These are phyloP conservation scores for Lanmaoa pseudosensibilis DNA, from an alignment of 768 basidiomycete species.

Conservation along the genomic window DNA sequence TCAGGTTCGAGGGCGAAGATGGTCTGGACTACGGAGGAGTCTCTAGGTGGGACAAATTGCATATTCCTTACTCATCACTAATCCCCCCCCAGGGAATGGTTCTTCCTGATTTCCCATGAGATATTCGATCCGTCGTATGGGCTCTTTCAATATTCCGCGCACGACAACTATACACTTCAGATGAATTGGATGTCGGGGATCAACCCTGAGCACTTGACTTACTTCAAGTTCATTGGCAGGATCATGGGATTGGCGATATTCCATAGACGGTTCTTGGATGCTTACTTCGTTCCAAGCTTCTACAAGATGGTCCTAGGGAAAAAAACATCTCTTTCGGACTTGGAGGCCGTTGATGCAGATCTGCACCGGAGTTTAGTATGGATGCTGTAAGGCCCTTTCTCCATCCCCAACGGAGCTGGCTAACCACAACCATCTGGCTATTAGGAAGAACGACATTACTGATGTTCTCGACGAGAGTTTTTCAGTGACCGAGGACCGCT, in stretches of 20 bases:
- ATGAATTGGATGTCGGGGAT: constrained; percentile 76
- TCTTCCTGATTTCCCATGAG: constrained; percentile 80
- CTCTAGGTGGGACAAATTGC: constrained; percentile 50
- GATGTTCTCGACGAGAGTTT: constrained; percentile 75
- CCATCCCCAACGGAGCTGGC: background rate
- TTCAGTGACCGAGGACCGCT: constrained; percentile 68
- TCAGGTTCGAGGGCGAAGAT: constrained; percentile 79
- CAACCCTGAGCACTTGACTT: constrained; percentile 75
- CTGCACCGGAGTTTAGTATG: constrained; percentile 66
- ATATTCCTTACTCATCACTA: background rate
- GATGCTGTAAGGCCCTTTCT: constrained; percentile 61
- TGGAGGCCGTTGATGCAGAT: constrained; percentile 70
- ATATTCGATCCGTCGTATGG: constrained; percentile 83
- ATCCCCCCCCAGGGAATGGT: constrained; percentile 64
- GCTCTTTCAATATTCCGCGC: constrained; percentile 77
- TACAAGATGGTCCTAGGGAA: constrained; percentile 78
- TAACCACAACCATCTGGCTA: constrained; percentile 1
- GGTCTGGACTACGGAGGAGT: constrained; percentile 79
- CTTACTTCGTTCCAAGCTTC: constrained; percentile 77
- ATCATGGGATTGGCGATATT: constrained; percentile 74
- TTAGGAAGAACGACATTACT: constrained; percentile 74
- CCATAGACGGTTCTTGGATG: constrained; percentile 75
- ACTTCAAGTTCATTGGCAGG: constrained; percentile 81
- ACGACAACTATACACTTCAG: constrained; percentile 79
- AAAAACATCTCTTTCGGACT: constrained; percentile 56